phyloP scores from a whole-genome alignment of 345 rosid genomes.

The Euphorbia pulcherrima region DNA sequence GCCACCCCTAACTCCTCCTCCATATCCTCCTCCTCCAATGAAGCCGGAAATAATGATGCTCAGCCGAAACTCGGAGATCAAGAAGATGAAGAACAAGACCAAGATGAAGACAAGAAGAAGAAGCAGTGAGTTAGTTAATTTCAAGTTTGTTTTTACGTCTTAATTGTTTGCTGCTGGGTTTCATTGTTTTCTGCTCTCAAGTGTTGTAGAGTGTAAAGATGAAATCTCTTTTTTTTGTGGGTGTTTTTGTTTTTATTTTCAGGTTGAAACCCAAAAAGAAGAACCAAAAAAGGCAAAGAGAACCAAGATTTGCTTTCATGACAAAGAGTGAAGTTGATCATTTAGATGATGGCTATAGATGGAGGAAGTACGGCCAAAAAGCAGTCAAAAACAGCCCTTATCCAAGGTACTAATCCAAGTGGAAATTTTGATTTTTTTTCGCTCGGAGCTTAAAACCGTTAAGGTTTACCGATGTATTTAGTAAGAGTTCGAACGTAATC shows the following conservation, averaged over 20 bases:
- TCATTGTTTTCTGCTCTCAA: not conserved
- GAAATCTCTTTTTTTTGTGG: no score
- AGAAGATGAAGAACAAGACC: slow-evolving; percentile 37
- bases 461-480: no score
- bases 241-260: not conserved
- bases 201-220: slow-evolving; percentile 5
- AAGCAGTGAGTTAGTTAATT: slow-evolving; percentile 84
- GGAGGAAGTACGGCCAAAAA: slow-evolving; percentile 99
- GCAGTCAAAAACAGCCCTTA: slow-evolving; percentile 95
- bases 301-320: slow-evolving; percentile 90
- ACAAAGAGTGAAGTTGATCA: slow-evolving; percentile 94
- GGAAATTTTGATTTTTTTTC: no score
- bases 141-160: not conserved
- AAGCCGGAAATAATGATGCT: slow-evolving; percentile 36
- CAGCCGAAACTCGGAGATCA: slow-evolving; percentile 19
- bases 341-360: slow-evolving; percentile 91
- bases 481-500: no score
- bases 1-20: slow-evolving; percentile 86
- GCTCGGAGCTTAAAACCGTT: no score
- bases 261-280: slow-evolving; percentile 91
- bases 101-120: slow-evolving; percentile 59
- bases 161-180: no score
- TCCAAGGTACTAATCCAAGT: slow-evolving; percentile 62
- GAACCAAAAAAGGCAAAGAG: slow-evolving; percentile 73
- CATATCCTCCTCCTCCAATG: slow-evolving; percentile 74